Percentiles rank a stretch among this genome's conserved stretches.
These are phyloP conservation scores for Galerina sulciceps DNA, from an alignment of 768 basidiomycete species.

Conservation along the genomic window DNA sequence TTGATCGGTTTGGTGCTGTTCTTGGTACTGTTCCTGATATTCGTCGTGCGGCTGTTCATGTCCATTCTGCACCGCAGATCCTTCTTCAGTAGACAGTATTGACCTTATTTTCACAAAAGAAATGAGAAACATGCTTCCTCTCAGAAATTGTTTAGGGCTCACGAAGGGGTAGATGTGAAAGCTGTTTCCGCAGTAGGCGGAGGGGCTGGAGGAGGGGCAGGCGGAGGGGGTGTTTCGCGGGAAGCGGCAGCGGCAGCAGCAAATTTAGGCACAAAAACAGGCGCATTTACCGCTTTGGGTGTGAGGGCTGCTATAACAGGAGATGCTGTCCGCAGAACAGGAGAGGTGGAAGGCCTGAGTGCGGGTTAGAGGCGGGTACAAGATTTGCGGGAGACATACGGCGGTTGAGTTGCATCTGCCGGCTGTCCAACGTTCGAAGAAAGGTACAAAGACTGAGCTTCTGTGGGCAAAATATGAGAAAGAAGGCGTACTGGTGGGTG, in stretches of 20 bases:
- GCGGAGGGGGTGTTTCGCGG: background rate
- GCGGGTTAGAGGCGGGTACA: conserved; percentile 19
- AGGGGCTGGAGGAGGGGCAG: conserved; percentile 33
- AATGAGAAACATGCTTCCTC: background rate
- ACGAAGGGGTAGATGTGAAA: no score
- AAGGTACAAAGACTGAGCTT: background rate
- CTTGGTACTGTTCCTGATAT: background rate
- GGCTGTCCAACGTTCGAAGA: conserved; percentile 7
- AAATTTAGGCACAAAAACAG: conserved; percentile 81
- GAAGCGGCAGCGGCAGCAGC: conserved; percentile 30
- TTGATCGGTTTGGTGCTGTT: conserved; percentile 5
- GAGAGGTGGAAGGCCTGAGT: conserved; percentile 30
- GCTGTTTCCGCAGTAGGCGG: conserved; percentile 4
- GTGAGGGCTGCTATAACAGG: conserved; percentile 45
- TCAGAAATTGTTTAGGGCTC: no score
- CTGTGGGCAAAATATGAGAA: background rate
- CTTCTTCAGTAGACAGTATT: conserved; percentile 1
- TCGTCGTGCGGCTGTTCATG: background rate
- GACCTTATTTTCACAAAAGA: background rate
- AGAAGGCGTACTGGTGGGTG: conserved; percentile 67
- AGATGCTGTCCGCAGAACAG: conserved; percentile 42
- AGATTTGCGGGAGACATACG: conserved; percentile 32
- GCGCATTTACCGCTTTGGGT: conserved; percentile 78
- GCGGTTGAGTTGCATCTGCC: conserved; percentile 16
- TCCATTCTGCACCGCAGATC: background rate